A percentile compares a stretch with the other conserved stretches of the same genome.
phyloP scores from a whole-genome alignment of 805 yeast species.

The Kodamaea laetipori region DNA sequence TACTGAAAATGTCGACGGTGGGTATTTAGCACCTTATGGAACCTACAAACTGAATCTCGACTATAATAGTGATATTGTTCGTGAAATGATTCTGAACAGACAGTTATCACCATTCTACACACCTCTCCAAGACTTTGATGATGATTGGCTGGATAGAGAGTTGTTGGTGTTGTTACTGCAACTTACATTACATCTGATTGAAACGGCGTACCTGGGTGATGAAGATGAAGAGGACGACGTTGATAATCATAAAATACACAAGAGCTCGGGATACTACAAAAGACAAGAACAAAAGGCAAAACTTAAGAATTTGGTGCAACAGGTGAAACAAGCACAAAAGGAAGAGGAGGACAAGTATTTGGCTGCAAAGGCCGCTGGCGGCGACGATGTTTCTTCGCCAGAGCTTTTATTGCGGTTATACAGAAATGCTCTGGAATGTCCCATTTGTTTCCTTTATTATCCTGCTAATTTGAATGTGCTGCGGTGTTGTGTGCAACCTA shows the following conservation, averaged over 20 bases:
- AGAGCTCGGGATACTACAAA: conserved; percentile 46
- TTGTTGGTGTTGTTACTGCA: conserved; percentile 51
- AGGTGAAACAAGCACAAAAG: conserved; percentile 32
- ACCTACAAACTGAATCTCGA: conserved; percentile 77
- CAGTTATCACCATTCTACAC: conserved; percentile 86
- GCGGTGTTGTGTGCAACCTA: conserved; percentile 89
- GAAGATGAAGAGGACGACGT: conserved; percentile 57
- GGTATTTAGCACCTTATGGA: conserved; percentile 89
- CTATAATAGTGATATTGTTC: conserved; percentile 73
- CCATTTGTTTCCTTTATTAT: conserved; percentile 87
- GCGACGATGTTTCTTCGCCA: conserved; percentile 37
- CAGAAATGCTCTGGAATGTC: conserved; percentile 77
- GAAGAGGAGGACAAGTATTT: conserved; percentile 39
- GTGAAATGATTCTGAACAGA: conserved; percentile 66
- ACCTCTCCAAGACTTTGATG: conserved; percentile 81
- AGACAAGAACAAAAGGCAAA: conserved; percentile 52
- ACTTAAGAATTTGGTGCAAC: conserved; percentile 40
- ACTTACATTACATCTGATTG: conserved; percentile 58
- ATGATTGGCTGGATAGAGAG: conserved; percentile 70
- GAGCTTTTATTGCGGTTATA: conserved; percentile 62
- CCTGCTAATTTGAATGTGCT: conserved; percentile 78
- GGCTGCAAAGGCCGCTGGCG: conserved; percentile 22
- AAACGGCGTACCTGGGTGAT: conserved; percentile 50
- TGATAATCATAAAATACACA: conserved; percentile 58
- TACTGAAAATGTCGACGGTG: conserved; percentile 87